Base-by-base conservation (phyloP, 2,329 filamentous ascomycete genomes). In the Ceratocystis albifundus region DNA sequence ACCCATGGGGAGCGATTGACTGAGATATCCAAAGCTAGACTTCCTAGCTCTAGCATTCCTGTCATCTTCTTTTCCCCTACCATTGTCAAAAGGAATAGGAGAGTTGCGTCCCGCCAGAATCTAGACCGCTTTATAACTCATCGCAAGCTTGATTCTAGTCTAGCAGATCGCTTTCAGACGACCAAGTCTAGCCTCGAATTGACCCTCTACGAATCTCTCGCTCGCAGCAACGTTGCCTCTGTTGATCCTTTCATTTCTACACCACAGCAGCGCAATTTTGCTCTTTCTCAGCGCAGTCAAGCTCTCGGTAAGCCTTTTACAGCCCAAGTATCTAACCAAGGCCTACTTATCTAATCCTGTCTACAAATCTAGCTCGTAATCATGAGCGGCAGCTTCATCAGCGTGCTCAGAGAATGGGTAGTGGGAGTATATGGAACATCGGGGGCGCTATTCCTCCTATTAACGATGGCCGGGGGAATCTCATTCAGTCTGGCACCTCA, bases 401-500 rank as follows among this genome's bases (percentile, higher is more conserved):
- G 32, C 55, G 55, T 20, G 36, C 30, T 59, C 55, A 59, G 17
- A 59, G 55, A 36, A 53, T 30, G 4, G 36, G 28, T 28, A 59
- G 61, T 46, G 66, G 67, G 12, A 65, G 61, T 7, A 64, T 68
- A 41, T 68, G 65, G 66, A 59, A 62, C 61, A 65, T 68, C 4
- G 66, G 66, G n/a, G 65, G 57, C 7, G 30, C 44, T 57, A 44
- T 57, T 45, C 17, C 68, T 30, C 81, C 81, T 12, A 77, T 87
- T 22, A 77, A 86, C 61, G 80, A 87, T 74, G 88, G 87, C 1
- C 80, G 81, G 67, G 86, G 86, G 30, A 82, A 82, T 30, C 75
- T 86, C 63, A 72, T 89, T n/a, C 83, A 82, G 65, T 88, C 85
- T 72, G 84, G 88, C 36, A 88, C 87, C 1, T 89, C 85, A 72